Conservation (phyloP, 768 basidiomycete species). For the Inosperma sp. region DNA sequence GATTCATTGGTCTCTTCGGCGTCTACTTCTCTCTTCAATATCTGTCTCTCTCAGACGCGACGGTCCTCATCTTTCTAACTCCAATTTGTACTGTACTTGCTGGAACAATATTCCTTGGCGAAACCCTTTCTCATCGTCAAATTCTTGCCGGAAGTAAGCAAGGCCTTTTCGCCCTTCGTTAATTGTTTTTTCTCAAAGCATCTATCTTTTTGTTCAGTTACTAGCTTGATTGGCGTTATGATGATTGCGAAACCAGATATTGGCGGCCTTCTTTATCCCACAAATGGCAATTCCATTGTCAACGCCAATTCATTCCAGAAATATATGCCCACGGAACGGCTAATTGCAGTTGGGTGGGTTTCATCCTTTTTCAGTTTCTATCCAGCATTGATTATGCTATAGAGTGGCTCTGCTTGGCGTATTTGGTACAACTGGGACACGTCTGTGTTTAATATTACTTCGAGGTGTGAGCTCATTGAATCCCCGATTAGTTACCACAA, state of each 20-base stretch:
- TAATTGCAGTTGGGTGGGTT: constrained; percentile 57
- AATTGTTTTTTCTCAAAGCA: constrained; percentile 18
- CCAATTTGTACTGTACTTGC: too few relatives aligned
- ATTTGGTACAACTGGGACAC: constrained; percentile 59
- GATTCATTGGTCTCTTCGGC: too few relatives aligned
- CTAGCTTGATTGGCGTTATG: constrained; percentile 76
- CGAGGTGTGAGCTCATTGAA: not conserved
- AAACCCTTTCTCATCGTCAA: too few relatives aligned
- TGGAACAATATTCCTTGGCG: too few relatives aligned
- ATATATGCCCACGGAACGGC: constrained; percentile 37
- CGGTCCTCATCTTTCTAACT: constrained; percentile 68
- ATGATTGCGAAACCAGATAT: constrained; percentile 76
- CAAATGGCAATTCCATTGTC: constrained; percentile 11
- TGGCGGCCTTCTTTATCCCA: too few relatives aligned
- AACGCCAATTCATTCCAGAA: too few relatives aligned
- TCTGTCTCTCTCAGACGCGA: too few relatives aligned
- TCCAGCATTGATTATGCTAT: not conserved
- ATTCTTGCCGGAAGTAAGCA: constrained; percentile 48
- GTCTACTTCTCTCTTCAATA: too few relatives aligned
- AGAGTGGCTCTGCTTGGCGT: constrained; percentile 67
- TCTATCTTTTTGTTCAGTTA: constrained; percentile 62
- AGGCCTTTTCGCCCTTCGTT: not conserved
- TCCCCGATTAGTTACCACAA: constrained; percentile 30
- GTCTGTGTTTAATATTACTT: constrained; percentile 36
- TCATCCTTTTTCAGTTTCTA: not conserved